phyloP scores from a whole-genome alignment of 1,284 basidiomycete genomes.

The Pterulicium gracile region DNA sequence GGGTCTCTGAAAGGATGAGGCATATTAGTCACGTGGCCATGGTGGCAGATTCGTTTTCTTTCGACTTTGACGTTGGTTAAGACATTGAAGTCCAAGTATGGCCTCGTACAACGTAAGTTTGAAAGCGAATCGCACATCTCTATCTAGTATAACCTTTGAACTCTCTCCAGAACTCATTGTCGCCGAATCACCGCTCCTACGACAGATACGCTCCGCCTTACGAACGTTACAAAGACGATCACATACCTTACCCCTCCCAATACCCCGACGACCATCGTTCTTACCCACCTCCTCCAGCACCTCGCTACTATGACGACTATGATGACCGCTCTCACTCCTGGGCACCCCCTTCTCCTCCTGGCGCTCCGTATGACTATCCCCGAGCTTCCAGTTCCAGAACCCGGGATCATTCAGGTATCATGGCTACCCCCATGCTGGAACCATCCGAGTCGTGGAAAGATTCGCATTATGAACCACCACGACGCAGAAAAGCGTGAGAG shows the following conservation, averaged over 20 bases:
- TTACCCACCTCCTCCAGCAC: background rate
- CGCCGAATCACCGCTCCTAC: background rate
- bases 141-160: no score
- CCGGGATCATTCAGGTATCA: constrained; percentile 9
- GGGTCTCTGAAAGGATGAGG: constrained; percentile 23
- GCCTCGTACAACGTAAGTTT: constrained; percentile 1
- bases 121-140: no score
- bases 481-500: constrained; percentile 21
- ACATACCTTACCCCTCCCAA: background rate
- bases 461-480: constrained; percentile 27
- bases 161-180: background rate
- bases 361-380: background rate
- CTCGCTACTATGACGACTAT: background rate
- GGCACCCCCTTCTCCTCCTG: background rate
- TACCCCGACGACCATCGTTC: no score
- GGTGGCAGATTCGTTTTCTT: constrained; percentile 2
- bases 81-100: constrained; percentile 1
- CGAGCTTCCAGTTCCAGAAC: constrained; percentile 18
- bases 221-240: background rate
- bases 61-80: no score
- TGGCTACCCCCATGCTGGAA: constrained; percentile 53
- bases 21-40: constrained; percentile 1
- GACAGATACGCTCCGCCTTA: constrained; percentile 1
- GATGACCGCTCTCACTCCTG: background rate
- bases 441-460: constrained; percentile 65